Conservation (phyloP, 305 asterid genomes). For the Solanum chacoense region DNA sequence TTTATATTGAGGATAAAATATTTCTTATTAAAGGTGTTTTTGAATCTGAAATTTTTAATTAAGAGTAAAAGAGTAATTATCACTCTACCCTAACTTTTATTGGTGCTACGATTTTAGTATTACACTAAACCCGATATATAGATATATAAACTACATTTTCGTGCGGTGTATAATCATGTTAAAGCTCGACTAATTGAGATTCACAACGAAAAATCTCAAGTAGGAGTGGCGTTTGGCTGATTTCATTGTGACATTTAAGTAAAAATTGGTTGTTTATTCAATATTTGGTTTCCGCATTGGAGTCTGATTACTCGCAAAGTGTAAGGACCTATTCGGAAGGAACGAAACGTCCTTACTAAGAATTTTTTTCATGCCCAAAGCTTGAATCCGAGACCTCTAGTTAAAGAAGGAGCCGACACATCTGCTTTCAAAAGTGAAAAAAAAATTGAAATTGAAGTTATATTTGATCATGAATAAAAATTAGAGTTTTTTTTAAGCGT, state of each 20-base stretch:
- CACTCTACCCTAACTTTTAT: too few relatives aligned
- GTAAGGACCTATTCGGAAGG: too few relatives aligned
- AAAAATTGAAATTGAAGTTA: too few relatives aligned
- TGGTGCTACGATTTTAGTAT: too few relatives aligned
- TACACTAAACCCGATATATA: not conserved
- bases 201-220: not conserved
- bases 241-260: not conserved
- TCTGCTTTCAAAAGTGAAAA: not conserved
- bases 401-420: not conserved
- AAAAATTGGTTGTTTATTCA: too few relatives aligned
- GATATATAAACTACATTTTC: too few relatives aligned
- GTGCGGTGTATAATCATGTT: not conserved
- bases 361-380: too few relatives aligned
- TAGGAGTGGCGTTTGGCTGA: not conserved
- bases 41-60: rapidly evolving
- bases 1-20: too few relatives aligned
- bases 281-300: not conserved
- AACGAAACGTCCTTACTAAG: too few relatives aligned
- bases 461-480: not conserved
- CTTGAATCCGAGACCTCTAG: not conserved
- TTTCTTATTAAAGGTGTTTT: not conserved
- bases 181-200: not conserved
- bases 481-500: not conserved
- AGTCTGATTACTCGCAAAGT: not conserved
- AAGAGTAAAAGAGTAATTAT: too few relatives aligned